phyloP scores from a whole-genome alignment of 116 monocot species.

The Papilionanthe hybrid region DNA sequence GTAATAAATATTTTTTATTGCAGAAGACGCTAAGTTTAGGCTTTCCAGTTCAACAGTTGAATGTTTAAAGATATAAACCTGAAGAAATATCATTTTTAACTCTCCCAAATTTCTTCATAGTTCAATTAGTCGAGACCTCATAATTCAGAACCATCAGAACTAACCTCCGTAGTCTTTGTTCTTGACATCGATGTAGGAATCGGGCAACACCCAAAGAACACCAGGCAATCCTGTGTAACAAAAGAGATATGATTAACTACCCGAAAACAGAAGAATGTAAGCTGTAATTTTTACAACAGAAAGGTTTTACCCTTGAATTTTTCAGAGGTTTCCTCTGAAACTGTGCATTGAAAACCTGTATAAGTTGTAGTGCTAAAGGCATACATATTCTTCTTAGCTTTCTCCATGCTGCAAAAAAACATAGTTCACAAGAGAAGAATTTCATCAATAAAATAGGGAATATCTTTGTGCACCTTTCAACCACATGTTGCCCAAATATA shows the following conservation, averaged over 20 bases:
- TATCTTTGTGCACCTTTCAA: not conserved
- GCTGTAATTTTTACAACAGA: not conserved
- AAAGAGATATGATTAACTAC: not conserved
- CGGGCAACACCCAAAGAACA: conserved; percentile 95
- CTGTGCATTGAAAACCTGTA: conserved; percentile 92
- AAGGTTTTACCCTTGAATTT: conserved; percentile 78
- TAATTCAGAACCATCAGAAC: conserved; percentile 3
- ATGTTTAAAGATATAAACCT: too few species aligned
- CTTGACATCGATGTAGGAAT: conserved; percentile 97
- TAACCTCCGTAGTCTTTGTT: conserved; percentile 98
- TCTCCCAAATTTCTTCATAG: too few species aligned
- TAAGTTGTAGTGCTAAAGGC: conserved; percentile 98
- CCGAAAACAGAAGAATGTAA: not conserved
- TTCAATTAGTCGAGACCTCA: not conserved
- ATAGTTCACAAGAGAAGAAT: not conserved
- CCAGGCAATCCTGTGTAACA: conserved; percentile 71
- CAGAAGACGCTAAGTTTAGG: not conserved
- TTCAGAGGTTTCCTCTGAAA: conserved; percentile 91
- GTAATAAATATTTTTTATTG: not conserved
- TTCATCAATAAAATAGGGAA: not conserved
- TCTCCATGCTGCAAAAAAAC: conserved; percentile 71
- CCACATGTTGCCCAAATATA: not conserved
- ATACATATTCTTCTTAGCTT: conserved; percentile 99
- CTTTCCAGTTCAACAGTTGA: not conserved
- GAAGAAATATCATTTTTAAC: too few species aligned